These are phyloP conservation scores for Nicotiana paniculata DNA, from an alignment of 257 asterid genomes.

Conservation along the genomic window DNA sequence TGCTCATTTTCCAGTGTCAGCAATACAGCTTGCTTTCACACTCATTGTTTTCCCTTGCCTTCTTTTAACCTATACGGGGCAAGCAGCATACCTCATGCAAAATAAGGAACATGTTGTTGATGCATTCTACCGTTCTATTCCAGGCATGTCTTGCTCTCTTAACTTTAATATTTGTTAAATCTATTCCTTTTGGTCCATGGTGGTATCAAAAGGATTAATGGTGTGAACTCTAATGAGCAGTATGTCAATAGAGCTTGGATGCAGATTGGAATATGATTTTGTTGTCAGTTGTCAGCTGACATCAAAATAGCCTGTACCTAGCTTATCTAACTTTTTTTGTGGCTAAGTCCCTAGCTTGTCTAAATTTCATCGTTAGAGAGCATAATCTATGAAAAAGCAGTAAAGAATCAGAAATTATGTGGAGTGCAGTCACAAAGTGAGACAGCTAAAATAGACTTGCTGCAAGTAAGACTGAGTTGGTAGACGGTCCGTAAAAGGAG, in stretches of 20 bases:
- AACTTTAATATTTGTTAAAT: not conserved
- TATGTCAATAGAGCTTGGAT: not conserved
- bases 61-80: conserved; percentile 91
- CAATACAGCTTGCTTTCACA: conserved; percentile 94
- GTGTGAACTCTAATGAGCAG: not conserved
- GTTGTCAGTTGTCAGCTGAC: not conserved
- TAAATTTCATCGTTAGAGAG: not conserved
- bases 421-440: not conserved
- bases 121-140: conserved; percentile 95
- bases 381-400: not conserved
- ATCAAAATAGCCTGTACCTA: not conserved
- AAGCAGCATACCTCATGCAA: conserved; percentile 89
- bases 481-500: not conserved
- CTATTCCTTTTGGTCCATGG: not conserved
- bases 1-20: conserved; percentile 85
- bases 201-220: not conserved
- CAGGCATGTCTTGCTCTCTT: conserved; percentile 43
- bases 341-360: not conserved
- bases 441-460: not conserved
- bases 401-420: not conserved
- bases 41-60: conserved; percentile 89
- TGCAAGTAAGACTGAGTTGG: not conserved
- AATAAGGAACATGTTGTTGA: conserved; percentile 62
- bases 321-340: too few relatives aligned
- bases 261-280: not conserved